Conservation (phyloP, 1,284 basidiomycete species). For the Papiliotrema flavescens region DNA sequence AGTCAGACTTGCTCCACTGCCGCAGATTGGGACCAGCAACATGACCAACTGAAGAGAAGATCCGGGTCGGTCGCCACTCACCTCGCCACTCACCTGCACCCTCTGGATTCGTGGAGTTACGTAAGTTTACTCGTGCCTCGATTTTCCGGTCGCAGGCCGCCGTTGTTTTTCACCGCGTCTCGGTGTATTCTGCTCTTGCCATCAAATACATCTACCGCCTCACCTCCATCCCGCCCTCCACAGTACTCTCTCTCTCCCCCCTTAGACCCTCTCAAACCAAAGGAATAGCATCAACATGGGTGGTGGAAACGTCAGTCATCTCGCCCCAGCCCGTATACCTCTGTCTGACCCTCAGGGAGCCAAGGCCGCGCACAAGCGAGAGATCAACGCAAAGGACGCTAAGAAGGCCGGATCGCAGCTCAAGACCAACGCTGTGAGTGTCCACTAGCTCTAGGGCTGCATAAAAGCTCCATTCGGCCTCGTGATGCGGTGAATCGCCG, state of each 20-base stretch:
- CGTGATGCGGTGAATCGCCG: neutral
- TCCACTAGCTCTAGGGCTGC: too few relatives aligned
- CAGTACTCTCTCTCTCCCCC: neutral
- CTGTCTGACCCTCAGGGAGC: slow-evolving; percentile 38
- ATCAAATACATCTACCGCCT: neutral
- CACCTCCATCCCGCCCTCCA: neutral
- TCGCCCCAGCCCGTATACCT: neutral
- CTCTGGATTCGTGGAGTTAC: too few relatives aligned
- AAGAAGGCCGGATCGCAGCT: slow-evolving; percentile 41
- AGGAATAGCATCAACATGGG: slow-evolving; percentile 24
- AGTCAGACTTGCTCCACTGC: too few relatives aligned
- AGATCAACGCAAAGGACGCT: slow-evolving; percentile 30
- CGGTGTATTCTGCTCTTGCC: neutral
- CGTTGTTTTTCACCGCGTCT: neutral
- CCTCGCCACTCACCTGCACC: too few relatives aligned
- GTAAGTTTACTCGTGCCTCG: too few relatives aligned
- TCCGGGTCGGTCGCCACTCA: too few relatives aligned
- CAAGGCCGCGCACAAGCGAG: slow-evolving; percentile 41
- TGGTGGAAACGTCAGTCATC: slow-evolving; percentile 41
- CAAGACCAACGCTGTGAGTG: slow-evolving; percentile 45
- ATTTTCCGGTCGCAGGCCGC: too few relatives aligned
- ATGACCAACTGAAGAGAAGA: too few relatives aligned
- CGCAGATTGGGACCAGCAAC: too few relatives aligned
- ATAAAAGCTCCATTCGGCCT: too few relatives aligned
- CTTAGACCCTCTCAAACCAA: neutral